Evolutionary conservation across 306 rosid species (phyloP).

Genomic region (Lupinus albus): DNA sequence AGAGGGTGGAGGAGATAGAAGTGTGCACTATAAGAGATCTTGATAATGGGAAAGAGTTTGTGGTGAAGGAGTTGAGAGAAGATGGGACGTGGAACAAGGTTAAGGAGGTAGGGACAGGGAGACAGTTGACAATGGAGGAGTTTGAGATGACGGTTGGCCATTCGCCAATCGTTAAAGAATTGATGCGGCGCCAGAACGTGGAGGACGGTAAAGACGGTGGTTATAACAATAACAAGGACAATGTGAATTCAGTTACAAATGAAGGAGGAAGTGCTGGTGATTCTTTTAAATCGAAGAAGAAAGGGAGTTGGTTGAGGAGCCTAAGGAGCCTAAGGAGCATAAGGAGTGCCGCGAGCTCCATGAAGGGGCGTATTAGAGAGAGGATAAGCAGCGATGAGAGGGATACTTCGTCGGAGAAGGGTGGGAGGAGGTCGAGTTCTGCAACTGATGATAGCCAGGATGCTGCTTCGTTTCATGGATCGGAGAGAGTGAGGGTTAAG

Average conservation of each 20-base stretch:
- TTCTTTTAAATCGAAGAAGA: slow-evolving; percentile 71
- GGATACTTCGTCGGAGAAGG: slow-evolving; percentile 89
- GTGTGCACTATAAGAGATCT: slow-evolving; percentile 82
- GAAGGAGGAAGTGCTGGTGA: slow-evolving; percentile 42
- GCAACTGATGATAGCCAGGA: slow-evolving; percentile 98
- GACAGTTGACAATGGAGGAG: slow-evolving; percentile 96
- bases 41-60: slow-evolving; percentile 91
- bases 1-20: slow-evolving; percentile 41
- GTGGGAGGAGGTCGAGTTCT: slow-evolving; percentile 85
- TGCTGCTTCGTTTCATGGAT: slow-evolving; percentile 70
- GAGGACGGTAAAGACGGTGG: slow-evolving; percentile 50
- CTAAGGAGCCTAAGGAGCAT: slow-evolving; percentile 76
- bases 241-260: slow-evolving; percentile 46
- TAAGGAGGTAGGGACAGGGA: slow-evolving; percentile 89
- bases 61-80: slow-evolving; percentile 80
- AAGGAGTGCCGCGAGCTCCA: slow-evolving; percentile 68
- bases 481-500: slow-evolving; percentile 78
- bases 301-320: slow-evolving; percentile 79
- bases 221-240: slow-evolving; percentile 33
- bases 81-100: slow-evolving; percentile 80
- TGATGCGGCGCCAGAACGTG: slow-evolving; percentile 85
- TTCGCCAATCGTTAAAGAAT: slow-evolving; percentile 94
- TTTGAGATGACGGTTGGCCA: slow-evolving; percentile 94
- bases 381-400: slow-evolving; percentile 89
- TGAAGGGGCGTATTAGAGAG: slow-evolving; percentile 71